Percentiles rank a stretch among this genome's conserved stretches.
These are phyloP conservation scores for Infundibulicybe gibba DNA, from an alignment of 768 basidiomycete genomes.

Conservation along the genomic window DNA sequence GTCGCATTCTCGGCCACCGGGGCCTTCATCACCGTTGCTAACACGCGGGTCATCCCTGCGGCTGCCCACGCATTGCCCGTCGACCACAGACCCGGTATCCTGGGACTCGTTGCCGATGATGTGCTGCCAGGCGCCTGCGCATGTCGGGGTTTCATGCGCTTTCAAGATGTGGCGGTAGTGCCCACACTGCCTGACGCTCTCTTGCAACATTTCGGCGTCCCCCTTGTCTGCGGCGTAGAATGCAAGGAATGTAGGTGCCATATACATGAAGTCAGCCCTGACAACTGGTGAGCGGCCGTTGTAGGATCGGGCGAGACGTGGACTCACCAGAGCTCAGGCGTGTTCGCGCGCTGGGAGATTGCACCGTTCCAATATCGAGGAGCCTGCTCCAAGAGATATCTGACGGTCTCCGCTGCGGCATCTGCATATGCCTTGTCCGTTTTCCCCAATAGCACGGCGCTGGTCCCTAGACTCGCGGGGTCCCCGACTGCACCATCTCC, in stretches of 20 bases:
- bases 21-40: slow-evolving; percentile 40
- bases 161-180: slow-evolving; percentile 45
- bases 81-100: slow-evolving; percentile 42
- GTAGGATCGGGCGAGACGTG: not conserved
- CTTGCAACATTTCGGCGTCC: slow-evolving; percentile 30
- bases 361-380: slow-evolving; percentile 41
- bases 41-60: slow-evolving; percentile 61
- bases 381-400: slow-evolving; percentile 36
- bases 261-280: slow-evolving; percentile 56
- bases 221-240: slow-evolving; percentile 41
- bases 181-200: slow-evolving; percentile 43
- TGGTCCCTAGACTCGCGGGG: slow-evolving; percentile 48
- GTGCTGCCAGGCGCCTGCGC: slow-evolving; percentile 12
- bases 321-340: slow-evolving; percentile 47
- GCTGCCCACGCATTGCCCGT: slow-evolving; percentile 74
- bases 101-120: slow-evolving; percentile 31
- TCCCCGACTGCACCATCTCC: slow-evolving; percentile 51
- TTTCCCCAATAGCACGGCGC: slow-evolving; percentile 39
- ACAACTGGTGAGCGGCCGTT: not conserved
- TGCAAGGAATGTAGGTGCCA: slow-evolving; percentile 56
- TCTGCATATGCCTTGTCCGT: slow-evolving; percentile 26
- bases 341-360: slow-evolving; percentile 48
- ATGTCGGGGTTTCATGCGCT: slow-evolving; percentile 5
- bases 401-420: slow-evolving; percentile 36
- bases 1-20: slow-evolving; percentile 20